Conservation (phyloP, 257 asterid genomes). For the Linderniella brevidens region DNA sequence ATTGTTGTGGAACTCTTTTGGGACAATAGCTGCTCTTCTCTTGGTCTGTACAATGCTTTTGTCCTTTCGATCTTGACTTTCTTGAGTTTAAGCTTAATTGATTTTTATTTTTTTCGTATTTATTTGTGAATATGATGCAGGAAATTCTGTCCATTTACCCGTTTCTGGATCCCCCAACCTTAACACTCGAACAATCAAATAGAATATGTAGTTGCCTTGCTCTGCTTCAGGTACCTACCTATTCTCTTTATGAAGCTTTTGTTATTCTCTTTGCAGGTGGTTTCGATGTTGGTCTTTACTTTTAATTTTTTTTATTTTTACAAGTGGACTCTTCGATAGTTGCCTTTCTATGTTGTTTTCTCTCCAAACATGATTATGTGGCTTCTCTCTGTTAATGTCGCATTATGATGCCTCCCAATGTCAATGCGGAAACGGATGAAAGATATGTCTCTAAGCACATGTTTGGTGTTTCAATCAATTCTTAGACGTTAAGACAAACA, state of each 20-base stretch:
- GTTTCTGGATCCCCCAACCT: slow-evolving; percentile 83
- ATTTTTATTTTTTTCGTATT: background rate
- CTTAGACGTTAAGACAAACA: too few relatives aligned
- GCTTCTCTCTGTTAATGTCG: too few relatives aligned
- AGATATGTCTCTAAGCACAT: too few relatives aligned
- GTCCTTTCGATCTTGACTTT: background rate
- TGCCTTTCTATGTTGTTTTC: too few relatives aligned
- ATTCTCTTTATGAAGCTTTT: slow-evolving; percentile 4
- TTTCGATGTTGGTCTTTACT: too few relatives aligned
- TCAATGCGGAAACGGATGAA: too few relatives aligned
- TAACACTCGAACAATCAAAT: slow-evolving; percentile 83
- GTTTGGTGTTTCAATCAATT: too few relatives aligned
- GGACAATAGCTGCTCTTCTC: slow-evolving; percentile 84
- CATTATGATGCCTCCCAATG: too few relatives aligned
- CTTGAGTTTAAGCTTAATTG: background rate
- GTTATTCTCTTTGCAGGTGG: background rate
- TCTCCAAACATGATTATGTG: too few relatives aligned
- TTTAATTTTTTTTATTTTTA: too few relatives aligned
- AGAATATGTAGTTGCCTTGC: slow-evolving; percentile 98
- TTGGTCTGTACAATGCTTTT: slow-evolving; percentile 35
- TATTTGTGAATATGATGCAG: slow-evolving; percentile 25
- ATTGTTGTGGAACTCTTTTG: slow-evolving; percentile 78
- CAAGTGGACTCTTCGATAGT: too few relatives aligned
- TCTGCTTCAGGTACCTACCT: slow-evolving; percentile 61
- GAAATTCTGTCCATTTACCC: slow-evolving; percentile 95